Evolutionary conservation across 768 basidiomycete species (phyloP).

Genomic region (Clitopilus hobsonii): DNA sequence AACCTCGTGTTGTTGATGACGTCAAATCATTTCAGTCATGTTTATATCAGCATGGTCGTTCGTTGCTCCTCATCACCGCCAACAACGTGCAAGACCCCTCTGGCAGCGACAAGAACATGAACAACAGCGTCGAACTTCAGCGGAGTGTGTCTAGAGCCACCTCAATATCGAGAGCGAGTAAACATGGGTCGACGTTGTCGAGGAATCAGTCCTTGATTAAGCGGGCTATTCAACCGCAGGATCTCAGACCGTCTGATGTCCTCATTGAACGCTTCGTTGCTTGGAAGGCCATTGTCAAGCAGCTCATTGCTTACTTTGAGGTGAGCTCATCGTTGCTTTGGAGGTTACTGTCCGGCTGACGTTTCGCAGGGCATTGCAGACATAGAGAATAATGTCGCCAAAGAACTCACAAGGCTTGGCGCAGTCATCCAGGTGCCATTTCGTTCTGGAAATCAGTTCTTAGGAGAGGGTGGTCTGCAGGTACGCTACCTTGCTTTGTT

Average conservation of each 20-base stretch:
- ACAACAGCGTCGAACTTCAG: not conserved
- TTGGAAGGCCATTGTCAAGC: constrained; percentile 97
- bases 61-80: not conserved
- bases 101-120: not conserved
- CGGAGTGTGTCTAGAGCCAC: not conserved
- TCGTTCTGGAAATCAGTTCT: constrained; percentile 91
- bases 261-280: constrained; percentile 93
- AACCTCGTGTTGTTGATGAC: not conserved
- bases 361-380: constrained; percentile 51
- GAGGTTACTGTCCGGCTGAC: not conserved
- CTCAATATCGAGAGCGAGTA: not conserved
- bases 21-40: not conserved
- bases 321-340: constrained; percentile 20
- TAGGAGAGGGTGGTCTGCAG: constrained; percentile 96
- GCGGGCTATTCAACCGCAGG: constrained; percentile 88
- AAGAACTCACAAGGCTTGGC: constrained; percentile 88
- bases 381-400: constrained; percentile 92
- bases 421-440: constrained; percentile 98
- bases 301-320: constrained; percentile 90
- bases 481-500: constrained; percentile 26
- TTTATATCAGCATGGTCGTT: not conserved
- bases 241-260: constrained; percentile 89
- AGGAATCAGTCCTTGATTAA: constrained; percentile 86
- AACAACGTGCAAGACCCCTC: not conserved
- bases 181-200: constrained; percentile 57